phyloP scores from a whole-genome alignment of 140 eudicot species.

The Flaveria floridana region DNA sequence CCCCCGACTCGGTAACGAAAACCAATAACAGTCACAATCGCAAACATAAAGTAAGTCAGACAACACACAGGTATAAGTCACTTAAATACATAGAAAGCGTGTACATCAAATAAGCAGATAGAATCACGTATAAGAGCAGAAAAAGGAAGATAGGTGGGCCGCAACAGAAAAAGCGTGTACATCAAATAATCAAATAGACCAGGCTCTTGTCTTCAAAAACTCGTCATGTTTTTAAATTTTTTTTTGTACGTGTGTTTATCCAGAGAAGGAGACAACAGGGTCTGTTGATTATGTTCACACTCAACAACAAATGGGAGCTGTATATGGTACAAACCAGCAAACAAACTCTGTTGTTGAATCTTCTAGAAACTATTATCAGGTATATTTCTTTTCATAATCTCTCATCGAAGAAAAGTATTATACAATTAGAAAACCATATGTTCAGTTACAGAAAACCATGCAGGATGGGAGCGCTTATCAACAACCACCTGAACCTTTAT shows the following conservation, averaged over 20 bases:
- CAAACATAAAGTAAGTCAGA: too few species aligned
- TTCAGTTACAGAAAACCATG: not conserved
- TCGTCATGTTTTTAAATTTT: not conserved
- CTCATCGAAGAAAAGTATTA: not conserved
- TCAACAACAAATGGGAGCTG: conserved; percentile 40
- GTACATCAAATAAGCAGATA: too few species aligned
- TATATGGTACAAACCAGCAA: conserved; percentile 53
- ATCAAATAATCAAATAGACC: not conserved
- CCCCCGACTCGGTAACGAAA: too few species aligned
- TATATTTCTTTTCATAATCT: conserved; percentile 13
- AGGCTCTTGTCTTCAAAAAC: not conserved
- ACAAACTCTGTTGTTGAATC: conserved; percentile 48
- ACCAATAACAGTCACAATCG: too few species aligned
- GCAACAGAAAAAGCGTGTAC: too few species aligned
- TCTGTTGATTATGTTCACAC: conserved; percentile 44
- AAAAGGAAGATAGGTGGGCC: too few species aligned
- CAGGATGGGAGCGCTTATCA: conserved; percentile 33
- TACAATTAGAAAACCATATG: conserved; percentile 9
- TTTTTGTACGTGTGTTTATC: not conserved
- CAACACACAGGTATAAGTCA: too few species aligned
- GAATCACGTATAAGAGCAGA: too few species aligned
- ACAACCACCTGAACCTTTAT: conserved; percentile 53
- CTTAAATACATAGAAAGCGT: too few species aligned
- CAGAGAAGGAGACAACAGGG: conserved; percentile 51
- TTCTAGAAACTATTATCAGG: conserved; percentile 59